Percentiles rank a stretch among this genome's conserved stretches.
Evolutionary conservation across 2,329 filamentous ascomycete genomes (phyloP).

Genomic region (Lachnellula subtilissima): DNA sequence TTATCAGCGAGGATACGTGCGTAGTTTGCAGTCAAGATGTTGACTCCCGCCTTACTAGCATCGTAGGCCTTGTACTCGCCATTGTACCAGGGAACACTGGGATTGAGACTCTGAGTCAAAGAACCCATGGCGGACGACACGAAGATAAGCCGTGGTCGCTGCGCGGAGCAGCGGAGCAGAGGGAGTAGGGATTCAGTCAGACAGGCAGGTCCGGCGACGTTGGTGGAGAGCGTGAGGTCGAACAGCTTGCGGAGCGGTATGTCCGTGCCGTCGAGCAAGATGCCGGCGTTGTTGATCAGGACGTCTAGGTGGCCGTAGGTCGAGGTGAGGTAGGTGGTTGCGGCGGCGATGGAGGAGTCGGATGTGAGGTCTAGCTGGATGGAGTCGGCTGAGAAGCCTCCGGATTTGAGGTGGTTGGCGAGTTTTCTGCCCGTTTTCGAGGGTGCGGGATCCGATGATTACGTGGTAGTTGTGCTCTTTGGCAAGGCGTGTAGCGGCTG

Average conservation of each 20-base stretch:
- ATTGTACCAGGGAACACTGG: constrained; percentile 6
- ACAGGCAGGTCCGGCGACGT: constrained; percentile 27
- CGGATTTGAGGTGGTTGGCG: constrained; percentile 26
- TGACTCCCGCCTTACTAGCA: constrained; percentile 28
- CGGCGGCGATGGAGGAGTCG: constrained; percentile 11
- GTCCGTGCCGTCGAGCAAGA: constrained; percentile 1
- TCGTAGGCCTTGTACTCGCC: constrained; percentile 20
- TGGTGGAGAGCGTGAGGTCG: constrained; percentile 25
- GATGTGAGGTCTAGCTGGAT: constrained; percentile 12
- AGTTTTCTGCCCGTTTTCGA: constrained; percentile 32
- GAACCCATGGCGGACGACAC: constrained; percentile 23
- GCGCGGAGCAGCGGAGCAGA: constrained; percentile 30
- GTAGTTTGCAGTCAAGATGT: constrained; percentile 29
- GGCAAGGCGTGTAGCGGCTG: constrained; percentile 37
- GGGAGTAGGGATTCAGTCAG: constrained; percentile 32
- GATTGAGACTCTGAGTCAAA: constrained; percentile 10
- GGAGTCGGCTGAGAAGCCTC: background rate
- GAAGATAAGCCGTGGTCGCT: constrained; percentile 25
- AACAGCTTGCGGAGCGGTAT: constrained; percentile 13
- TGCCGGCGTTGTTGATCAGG: constrained; percentile 20
- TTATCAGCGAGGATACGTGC: constrained; percentile 21
- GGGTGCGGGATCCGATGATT: constrained; percentile 36
- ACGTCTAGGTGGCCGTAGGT: constrained; percentile 14
- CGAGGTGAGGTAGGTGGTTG: background rate
- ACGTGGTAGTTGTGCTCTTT: constrained; percentile 36